Conservation (phyloP, 2,329 filamentous ascomycete genomes). For the Aureobasidium namibiae region DNA sequence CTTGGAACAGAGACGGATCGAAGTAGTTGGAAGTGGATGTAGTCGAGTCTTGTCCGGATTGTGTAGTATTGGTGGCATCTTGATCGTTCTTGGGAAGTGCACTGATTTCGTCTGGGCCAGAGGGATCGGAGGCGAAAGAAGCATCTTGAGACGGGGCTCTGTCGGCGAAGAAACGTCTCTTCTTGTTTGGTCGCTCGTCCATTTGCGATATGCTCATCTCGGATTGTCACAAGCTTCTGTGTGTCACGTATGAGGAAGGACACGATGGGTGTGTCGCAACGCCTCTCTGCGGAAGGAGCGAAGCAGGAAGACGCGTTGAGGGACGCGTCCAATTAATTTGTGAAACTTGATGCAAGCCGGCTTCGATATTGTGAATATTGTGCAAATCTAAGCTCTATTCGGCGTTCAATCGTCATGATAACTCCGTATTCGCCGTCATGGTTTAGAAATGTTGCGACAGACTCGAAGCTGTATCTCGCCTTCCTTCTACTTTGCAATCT, state of each 20-base stretch:
- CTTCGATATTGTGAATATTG: not conserved
- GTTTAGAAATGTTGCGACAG: not conserved
- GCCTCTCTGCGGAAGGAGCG: not conserved
- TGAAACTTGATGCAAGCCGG: not conserved
- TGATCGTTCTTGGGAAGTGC: slow-evolving; percentile 23
- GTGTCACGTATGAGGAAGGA: not conserved
- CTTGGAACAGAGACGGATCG: slow-evolving; percentile 46
- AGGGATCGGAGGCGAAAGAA: slow-evolving; percentile 23
- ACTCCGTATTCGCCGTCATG: not conserved
- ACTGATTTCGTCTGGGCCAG: slow-evolving; percentile 25
- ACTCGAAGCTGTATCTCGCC: not conserved
- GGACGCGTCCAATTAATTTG: slow-evolving; percentile 2
- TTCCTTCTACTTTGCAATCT: not conserved
- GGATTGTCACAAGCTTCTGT: no score
- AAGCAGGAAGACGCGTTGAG: slow-evolving; percentile 16
- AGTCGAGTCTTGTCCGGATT: slow-evolving; percentile 4
- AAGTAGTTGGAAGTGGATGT: slow-evolving; percentile 33
- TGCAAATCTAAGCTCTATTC: not conserved
- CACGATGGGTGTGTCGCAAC: not conserved
- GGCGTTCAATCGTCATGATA: slow-evolving; percentile 1
- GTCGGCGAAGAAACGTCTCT: slow-evolving; percentile 55
- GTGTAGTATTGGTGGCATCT: not conserved
- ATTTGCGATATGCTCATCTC: slow-evolving; percentile 29
- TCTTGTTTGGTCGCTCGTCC: slow-evolving; percentile 50
- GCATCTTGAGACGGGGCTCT: slow-evolving; percentile 28